phyloP scores from a whole-genome alignment of 352 stramenopile species.

The Stramenopiles sp. region DNA sequence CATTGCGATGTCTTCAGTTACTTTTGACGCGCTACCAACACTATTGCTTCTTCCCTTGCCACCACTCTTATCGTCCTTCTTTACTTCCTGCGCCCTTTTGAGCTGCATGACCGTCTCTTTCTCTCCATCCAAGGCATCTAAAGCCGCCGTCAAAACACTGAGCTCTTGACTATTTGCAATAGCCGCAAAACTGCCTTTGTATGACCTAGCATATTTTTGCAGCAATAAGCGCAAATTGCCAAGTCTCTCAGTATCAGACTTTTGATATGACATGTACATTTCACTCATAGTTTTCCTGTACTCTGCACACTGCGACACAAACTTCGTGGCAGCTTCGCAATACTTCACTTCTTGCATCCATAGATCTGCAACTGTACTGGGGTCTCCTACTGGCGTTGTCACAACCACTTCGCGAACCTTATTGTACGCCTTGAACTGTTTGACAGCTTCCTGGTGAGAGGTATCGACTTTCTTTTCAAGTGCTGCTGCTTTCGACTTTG shows the following conservation, averaged over 20 bases:
- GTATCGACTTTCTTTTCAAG: not conserved
- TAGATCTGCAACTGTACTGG: not conserved
- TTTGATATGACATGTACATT: not conserved
- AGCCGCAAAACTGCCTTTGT: not conserved
- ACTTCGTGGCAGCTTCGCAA: not conserved
- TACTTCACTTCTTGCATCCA: not conserved
- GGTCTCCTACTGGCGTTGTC: not conserved
- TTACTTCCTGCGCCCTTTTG: not conserved
- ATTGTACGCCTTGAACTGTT: not conserved
- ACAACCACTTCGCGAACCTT: not conserved
- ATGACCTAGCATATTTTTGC: not conserved
- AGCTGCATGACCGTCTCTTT: not conserved
- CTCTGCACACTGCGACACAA: not conserved
- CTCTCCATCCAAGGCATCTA: not conserved
- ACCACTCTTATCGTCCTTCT: not conserved
- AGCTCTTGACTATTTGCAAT: not conserved
- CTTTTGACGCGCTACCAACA: not conserved
- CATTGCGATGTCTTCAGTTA: not conserved
- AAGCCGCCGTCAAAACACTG: not conserved
- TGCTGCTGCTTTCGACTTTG: not conserved
- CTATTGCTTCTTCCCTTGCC: not conserved
- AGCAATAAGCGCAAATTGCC: not conserved
- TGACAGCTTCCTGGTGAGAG: not conserved
- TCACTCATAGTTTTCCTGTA: not conserved
- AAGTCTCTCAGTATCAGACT: not conserved